Base-by-base conservation (phyloP, 495 filamentous ascomycete genomes). In the Daldinia caldariorum region DNA sequence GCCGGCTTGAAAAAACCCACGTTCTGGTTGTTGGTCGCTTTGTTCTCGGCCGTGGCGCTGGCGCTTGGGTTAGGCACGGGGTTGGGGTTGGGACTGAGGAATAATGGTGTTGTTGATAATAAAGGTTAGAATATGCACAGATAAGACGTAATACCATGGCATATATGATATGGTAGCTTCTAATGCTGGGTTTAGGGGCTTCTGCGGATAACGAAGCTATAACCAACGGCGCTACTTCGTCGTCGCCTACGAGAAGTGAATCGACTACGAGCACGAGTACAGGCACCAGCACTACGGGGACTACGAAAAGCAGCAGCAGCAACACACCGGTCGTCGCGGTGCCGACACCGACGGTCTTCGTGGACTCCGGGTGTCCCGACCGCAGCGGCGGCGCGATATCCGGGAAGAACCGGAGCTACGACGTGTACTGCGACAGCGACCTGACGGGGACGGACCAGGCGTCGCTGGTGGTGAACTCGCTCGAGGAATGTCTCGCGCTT, bases 361-460 rank as follows among this genome's bases (percentile, higher is more conserved):
- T 47, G 12, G 43, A 47, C 20, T 47, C 43, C 3, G 9, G 43
- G 43, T 47, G 43, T 47, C 43, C 43, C 18, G 22, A 20, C 18
- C 43, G 43, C 10, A 47, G 43, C 43, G 43, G 43, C 3, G 12
- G 18, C 10, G 4, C 14, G 8, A 22, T 47, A 47, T 47, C 3
- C 8, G 43, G 43, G 16, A 10, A 47, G 20, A 22, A 47, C 43
- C 43, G 18, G 8, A 18, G 9, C 18, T 69, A 69, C 47, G 58
- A 47, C 12, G n/a, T 69, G 9, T 60, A 53, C 18, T 69, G 67
- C 18, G 22, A 64, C 20, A 63, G 60, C 67, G 67, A 69, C 61
- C 34, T 69, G 54, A 69, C 60, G 60, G 67, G 67, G 37, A 59
- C 22, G 14, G 12, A 38, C 37, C 54, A 45, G 12, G 60, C 61